A percentile compares a stretch with the other conserved stretches of the same genome.
These are phyloP conservation scores for Fusarium albosuccineum DNA, from an alignment of 2,329 filamentous ascomycete species.

Conservation along the genomic window DNA sequence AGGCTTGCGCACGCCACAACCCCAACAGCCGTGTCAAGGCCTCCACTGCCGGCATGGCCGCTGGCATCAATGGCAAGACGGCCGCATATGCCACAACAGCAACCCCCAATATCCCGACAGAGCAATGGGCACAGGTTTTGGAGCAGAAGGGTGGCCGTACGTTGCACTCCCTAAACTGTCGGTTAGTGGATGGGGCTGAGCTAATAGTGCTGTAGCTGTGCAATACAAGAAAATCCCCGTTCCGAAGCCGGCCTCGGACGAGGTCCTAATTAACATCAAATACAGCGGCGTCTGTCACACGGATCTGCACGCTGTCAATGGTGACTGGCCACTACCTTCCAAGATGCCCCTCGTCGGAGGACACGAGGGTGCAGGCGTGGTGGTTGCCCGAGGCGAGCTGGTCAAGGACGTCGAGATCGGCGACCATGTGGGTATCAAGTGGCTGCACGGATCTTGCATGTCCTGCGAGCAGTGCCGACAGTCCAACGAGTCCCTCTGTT, in stretches of 20 bases:
- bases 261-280: constrained; percentile 89
- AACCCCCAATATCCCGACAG: constrained; percentile 70
- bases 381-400: constrained; percentile 81
- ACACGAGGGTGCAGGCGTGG: constrained; percentile 80
- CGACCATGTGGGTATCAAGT: constrained; percentile 87
- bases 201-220: constrained; percentile 59
- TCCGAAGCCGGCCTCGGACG: constrained; percentile 81
- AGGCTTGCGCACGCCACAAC: constrained; percentile 34
- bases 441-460: constrained; percentile 88
- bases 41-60: constrained; percentile 6
- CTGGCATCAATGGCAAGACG: constrained; percentile 13
- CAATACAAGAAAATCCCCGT: constrained; percentile 84
- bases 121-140: constrained; percentile 90
- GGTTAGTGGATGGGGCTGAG: neutral
- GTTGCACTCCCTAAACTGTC: neutral
- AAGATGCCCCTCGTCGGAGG: constrained; percentile 88
- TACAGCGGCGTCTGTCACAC: constrained; percentile 92
- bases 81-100: constrained; percentile 41
- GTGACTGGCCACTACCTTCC: constrained; percentile 83
- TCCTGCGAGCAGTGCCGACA: constrained; percentile 83
- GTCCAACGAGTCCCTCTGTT: constrained; percentile 84
- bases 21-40: constrained; percentile 21
- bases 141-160: constrained; percentile 78
- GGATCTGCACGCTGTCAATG: constrained; percentile 80
- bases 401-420: constrained; percentile 83